Evolutionary conservation across 2,329 filamentous ascomycete genomes (phyloP), one percentile per base, ranked within the genome.

Genomic region (Microdochium trichocladiopsis): DNA sequence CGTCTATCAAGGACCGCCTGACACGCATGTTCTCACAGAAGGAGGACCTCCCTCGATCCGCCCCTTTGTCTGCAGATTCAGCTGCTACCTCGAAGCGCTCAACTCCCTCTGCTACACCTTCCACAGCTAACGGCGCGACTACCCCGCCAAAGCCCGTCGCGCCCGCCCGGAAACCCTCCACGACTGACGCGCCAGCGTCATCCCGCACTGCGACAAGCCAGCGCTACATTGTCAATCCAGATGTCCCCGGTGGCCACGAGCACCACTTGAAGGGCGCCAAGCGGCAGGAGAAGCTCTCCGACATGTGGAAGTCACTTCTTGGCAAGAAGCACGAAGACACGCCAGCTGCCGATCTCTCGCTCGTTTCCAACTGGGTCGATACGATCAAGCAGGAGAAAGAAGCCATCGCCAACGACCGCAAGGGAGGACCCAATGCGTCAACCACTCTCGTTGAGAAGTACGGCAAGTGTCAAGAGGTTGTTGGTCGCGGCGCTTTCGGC

Each of bases 321-420:
- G 90, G 90, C 57, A 90, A 88, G 70, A 92, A 90, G 71, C 87
- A 88, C 65, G 88, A 92, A 56, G 78, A 82, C 16, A 73, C 75
- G 21, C 77, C 85, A 25, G 88, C 94, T 55, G 83, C 90, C 64
- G 90, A 95, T 58, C 74, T 97, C 47, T 97, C 93, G 8, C 79
- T 99, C 52, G 94, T 97, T 74, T 94, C 92, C 25, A 92, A 84
- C 61, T 97, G 93, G 93, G 92, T 96, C 52, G 93, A 96, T 67
- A 92, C 95, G 56, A 78, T 96, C 60, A 90, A 91, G 67, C 87
- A 83, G 59, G 92, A 96, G 69, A 91, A 90, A 67, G 90, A 95
- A 55, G 82, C 77, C 57, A 77, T 87, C 61, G 84, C 85, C 1
- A 73, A 80, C 37, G 90, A 95, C 61, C 90, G 87, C 72, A 94